A percentile compares a stretch with the other conserved stretches of the same genome.
These are phyloP conservation scores for Lipomyces orientalis DNA, from an alignment of 805 yeast genomes.

Conservation along the genomic window DNA sequence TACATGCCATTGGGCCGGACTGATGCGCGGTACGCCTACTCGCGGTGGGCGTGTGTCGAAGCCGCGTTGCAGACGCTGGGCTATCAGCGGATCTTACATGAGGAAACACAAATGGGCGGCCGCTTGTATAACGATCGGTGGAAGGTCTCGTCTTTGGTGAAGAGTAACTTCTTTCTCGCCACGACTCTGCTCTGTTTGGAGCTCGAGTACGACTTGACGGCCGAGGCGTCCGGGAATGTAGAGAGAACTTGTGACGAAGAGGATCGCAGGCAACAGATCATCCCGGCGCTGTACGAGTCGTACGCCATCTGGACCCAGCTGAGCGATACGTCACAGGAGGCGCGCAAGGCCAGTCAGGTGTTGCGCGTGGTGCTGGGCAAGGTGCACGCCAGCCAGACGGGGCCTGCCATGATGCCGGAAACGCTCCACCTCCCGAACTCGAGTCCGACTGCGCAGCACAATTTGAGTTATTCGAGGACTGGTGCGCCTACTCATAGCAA, in stretches of 20 bases:
- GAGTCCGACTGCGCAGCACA: too few relatives aligned
- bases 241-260: constrained; percentile 18
- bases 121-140: constrained; percentile 20
- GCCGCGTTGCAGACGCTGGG: constrained; percentile 31
- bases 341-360: constrained; percentile 5
- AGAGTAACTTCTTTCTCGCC: constrained; percentile 31
- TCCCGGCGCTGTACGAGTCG: background rate
- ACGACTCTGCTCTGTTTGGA: constrained; percentile 33
- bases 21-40: constrained; percentile 33
- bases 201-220: constrained; percentile 17
- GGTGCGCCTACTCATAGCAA: too few relatives aligned
- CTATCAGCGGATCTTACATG: constrained; percentile 26
- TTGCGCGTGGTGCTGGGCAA: background rate
- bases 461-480: too few relatives aligned
- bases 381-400: too few relatives aligned
- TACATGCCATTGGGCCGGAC: background rate
- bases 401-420: too few relatives aligned
- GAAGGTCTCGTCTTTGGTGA: constrained; percentile 24
- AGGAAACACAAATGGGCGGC: constrained; percentile 14
- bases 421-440: too few relatives aligned
- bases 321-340: constrained; percentile 17
- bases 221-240: constrained; percentile 17
- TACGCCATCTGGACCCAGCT: background rate
- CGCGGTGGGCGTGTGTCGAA: constrained; percentile 37
- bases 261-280: background rate